phyloP scores from a whole-genome alignment of 2,329 filamentous ascomycete genomes.

The Pseudophaeomoniella oleicola region DNA sequence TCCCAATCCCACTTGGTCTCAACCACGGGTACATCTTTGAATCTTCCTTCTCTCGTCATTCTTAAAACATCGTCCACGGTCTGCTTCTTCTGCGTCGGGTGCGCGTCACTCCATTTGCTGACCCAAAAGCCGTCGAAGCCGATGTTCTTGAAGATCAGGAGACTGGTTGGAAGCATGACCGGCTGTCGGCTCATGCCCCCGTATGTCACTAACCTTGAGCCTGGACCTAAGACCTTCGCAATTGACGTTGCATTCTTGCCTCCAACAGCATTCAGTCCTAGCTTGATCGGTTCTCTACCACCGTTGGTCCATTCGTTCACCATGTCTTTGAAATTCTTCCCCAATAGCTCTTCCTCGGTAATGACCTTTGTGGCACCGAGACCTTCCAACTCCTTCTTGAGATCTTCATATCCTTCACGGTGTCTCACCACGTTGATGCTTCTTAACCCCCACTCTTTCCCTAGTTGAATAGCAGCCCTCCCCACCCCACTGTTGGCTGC shows the following conservation, averaged over 20 bases:
- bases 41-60: slow-evolving; percentile 59
- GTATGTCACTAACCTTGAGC: slow-evolving; percentile 75
- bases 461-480: slow-evolving; percentile 79
- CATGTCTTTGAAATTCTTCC: slow-evolving; percentile 28
- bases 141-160: slow-evolving; percentile 88
- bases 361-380: slow-evolving; percentile 51
- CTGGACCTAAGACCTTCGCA: slow-evolving; percentile 55
- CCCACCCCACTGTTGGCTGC: slow-evolving; percentile 92
- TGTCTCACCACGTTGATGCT: slow-evolving; percentile 82
- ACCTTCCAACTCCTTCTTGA: slow-evolving; percentile 45
- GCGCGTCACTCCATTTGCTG: slow-evolving; percentile 67
- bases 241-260: slow-evolving; percentile 69
- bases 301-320: slow-evolving; percentile 56
- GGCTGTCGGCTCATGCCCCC: slow-evolving; percentile 90
- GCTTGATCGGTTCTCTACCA: slow-evolving; percentile 54
- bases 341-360: slow-evolving; percentile 42
- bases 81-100: slow-evolving; percentile 57
- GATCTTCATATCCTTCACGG: slow-evolving; percentile 41
- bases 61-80: slow-evolving; percentile 77
- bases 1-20: slow-evolving; percentile 73
- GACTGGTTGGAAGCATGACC: slow-evolving; percentile 61
- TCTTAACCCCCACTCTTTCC: slow-evolving; percentile 68
- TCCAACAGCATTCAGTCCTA: slow-evolving; percentile 88
- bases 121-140: slow-evolving; percentile 91
- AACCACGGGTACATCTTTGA: slow-evolving; percentile 71